phyloP scores from a whole-genome alignment of 1,284 basidiomycete genomes.

The Tremellales sp. region DNA sequence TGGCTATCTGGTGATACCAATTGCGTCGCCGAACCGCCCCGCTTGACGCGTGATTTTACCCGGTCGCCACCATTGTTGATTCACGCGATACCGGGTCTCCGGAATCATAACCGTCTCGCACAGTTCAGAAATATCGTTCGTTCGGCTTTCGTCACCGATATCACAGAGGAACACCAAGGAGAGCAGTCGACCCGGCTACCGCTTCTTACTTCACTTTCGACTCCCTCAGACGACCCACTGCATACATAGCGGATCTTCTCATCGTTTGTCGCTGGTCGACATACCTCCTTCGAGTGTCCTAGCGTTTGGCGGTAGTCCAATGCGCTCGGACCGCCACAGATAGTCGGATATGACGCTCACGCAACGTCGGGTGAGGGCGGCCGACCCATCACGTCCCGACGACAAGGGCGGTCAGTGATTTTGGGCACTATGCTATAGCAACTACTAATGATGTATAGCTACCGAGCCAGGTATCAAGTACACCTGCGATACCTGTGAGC shows the following conservation, averaged over 20 bases:
- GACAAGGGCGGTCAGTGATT: slow-evolving; percentile 34
- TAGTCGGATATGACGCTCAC: slow-evolving; percentile 46
- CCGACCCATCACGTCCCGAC: slow-evolving; percentile 31
- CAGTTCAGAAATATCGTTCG: too few species aligned
- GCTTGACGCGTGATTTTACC: background rate
- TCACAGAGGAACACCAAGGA: too few species aligned
- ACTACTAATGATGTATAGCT: slow-evolving; percentile 23
- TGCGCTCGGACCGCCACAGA: too few species aligned
- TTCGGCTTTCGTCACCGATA: too few species aligned
- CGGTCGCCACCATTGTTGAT: background rate
- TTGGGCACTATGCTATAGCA: background rate
- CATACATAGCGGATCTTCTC: too few species aligned
- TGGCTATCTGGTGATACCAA: background rate
- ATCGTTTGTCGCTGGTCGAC: too few species aligned
- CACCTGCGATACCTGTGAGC: slow-evolving; percentile 48
- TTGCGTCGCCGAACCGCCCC: background rate
- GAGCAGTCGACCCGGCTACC: too few species aligned
- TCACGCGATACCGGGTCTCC: background rate
- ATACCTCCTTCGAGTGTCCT: too few species aligned
- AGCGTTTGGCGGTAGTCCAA: too few species aligned
- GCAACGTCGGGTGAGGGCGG: slow-evolving; percentile 38
- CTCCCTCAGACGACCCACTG: too few species aligned
- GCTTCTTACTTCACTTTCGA: too few species aligned
- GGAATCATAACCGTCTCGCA: background rate
- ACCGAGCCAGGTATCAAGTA: slow-evolving; percentile 47